Evolutionary conservation across 768 basidiomycete species (phyloP), one percentile per base, ranked within the genome.

Genomic region (Crassisporium funariophilum): DNA sequence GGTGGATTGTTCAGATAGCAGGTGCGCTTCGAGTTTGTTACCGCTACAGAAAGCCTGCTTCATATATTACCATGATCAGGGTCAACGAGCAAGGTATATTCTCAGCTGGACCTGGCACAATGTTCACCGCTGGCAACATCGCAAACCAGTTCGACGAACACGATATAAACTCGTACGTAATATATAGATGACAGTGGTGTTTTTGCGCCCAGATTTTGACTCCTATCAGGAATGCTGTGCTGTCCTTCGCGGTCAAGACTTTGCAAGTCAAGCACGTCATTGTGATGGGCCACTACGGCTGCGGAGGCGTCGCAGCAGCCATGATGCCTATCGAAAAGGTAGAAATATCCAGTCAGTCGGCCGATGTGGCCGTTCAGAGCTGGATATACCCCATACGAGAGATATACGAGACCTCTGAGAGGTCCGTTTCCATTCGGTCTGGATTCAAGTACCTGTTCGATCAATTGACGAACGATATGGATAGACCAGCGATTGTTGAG

Each of bases 321-420:
- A 67, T 67, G 59, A 44, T 58, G 20, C 29, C 29, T 31, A 3
- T n/a, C 5, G 11, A 3, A 11, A n/a, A 31, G 29, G 11, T 49
- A 56, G 2, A 25, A 5, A 37, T 46, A 8, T 40, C 29, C 12
- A 31, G 45, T 9, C 38, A 24, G 29, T 24, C 57, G 7, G 61
- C 64, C 5, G 58, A 63, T 19, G 53, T 64, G n/a, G 69, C 69
- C 2, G 68, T 73, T 1, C 66, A 73, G 41, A 57, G 54, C 8
- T 73, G 72, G 72, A 73, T 73, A 31, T 49, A 58, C 4, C 71
- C 72, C 4, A 71, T 73, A 22, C 61, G 70, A 5, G 46, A 66
- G 17, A 62, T 73, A 12, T 75, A 70, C 44, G 55, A 64, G 41
- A 68, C 63, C n/a, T n/a, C n/a, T n/a, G n/a, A n/a, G n/a, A n/a